Evolutionary conservation across 75 land plant genomes (phyloP), one percentile per base, ranked within the genome.

Genomic region (Adiantum capillusveneris): DNA sequence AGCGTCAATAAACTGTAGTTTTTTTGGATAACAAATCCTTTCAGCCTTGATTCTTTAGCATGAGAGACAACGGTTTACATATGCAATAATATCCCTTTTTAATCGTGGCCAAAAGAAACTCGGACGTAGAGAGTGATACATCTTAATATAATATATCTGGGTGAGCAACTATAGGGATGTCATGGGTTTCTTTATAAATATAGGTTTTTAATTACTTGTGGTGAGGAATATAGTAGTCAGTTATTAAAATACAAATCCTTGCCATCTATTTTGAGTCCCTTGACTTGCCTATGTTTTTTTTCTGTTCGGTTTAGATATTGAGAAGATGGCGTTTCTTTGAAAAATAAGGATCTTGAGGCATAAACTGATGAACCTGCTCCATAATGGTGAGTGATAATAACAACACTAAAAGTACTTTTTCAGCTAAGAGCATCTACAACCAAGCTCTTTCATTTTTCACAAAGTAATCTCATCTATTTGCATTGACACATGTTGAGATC

Each of bases 361-460:
- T 7, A 17, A 30, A 6, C 14, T n/a, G 11, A 11, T 30, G 31
- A 6, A 26, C 58, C 11, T 7, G 11, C 11, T 51, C 24, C 53
- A 17, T 11, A 17, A 19, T 51, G 22, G 11, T 51, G 53, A 51
- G 17, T 7, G 19, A 51, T 6, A 17, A 18, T 19, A 18, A 18
- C 24, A 9, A 30, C 22, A n/a, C n/a, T n/a, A n/a, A n/a, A n/a
- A n/a, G n/a, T n/a, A 41, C 18, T 24, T 34, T 34, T 58, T 17
- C 68, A 1, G 29, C 62, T 71, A 0, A 77, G 59, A 1, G 71
- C 75, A 68, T 77, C 71, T 0, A 63, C 79, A 0, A 59, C 70
- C 12, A 41, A 25, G 36, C 71, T 71, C 0, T 39, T 39, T 18
- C 19, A 20, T 0, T 29, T 66, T 12, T 72, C 74, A 0, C 60